phyloP scores from a whole-genome alignment of 805 yeast genomes.

The Nakazawaea sp. region DNA sequence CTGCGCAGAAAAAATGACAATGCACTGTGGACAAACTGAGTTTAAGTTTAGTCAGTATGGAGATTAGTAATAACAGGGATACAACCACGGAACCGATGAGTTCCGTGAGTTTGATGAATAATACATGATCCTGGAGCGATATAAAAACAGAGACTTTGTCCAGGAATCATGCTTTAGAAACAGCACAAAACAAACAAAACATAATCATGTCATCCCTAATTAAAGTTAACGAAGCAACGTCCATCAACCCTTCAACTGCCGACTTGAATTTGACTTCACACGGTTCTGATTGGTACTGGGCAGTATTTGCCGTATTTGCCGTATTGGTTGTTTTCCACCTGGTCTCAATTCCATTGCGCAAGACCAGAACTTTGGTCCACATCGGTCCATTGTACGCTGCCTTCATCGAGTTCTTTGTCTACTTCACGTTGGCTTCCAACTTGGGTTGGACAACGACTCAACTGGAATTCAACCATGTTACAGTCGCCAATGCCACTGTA shows the following conservation, averaged over 20 bases:
- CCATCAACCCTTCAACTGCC: constrained; percentile 33
- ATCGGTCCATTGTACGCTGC: constrained; percentile 35
- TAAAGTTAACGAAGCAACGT: constrained; percentile 29
- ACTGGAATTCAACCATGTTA: constrained; percentile 43
- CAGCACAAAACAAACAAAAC: no score
- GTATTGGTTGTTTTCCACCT: constrained; percentile 22
- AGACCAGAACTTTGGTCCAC: constrained; percentile 27
- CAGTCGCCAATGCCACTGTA: constrained; percentile 18
- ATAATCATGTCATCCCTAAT: no score
- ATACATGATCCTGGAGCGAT: no score
- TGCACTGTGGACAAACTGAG: no score
- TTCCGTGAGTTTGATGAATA: no score
- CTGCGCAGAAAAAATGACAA: no score
- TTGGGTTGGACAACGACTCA: constrained; percentile 45
- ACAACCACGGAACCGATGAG: no score
- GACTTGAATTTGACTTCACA: constrained; percentile 47
- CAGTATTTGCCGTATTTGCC: constrained; percentile 44
- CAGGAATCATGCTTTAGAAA: no score
- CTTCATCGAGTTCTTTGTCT: constrained; percentile 37
- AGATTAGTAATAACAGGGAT: no score
- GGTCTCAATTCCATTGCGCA: constrained; percentile 21
- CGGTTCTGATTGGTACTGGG: constrained; percentile 68
- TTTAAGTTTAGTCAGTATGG: no score
- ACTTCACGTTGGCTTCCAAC: constrained; percentile 51
- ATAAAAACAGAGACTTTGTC: no score